phyloP scores from a whole-genome alignment of 305 asterid species.

The Withania somnifera region DNA sequence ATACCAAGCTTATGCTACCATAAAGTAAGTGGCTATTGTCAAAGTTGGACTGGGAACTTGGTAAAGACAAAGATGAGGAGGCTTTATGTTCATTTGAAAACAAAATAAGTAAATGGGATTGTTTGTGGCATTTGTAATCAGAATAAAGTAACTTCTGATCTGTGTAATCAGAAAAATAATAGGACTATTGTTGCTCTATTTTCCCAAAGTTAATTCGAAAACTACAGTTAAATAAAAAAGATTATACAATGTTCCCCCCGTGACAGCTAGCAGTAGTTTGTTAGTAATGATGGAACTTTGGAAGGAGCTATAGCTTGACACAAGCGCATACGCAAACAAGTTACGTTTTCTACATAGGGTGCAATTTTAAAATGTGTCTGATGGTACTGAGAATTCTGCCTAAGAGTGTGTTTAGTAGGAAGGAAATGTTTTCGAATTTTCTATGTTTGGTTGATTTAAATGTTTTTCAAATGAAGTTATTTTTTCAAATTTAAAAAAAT shows the following conservation, averaged over 20 bases:
- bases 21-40: neutral
- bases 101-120: neutral
- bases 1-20: neutral
- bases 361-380: neutral
- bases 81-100: neutral
- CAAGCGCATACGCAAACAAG: too few species aligned
- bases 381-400: neutral
- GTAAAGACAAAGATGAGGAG: neutral
- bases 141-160: neutral
- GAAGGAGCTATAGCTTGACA: neutral
- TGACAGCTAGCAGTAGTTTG: too few species aligned
- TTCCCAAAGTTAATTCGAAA: too few species aligned
- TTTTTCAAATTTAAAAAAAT: too few species aligned
- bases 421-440: too few species aligned
- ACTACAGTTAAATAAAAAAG: neutral
- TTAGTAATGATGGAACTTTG: neutral
- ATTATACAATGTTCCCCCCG: neutral
- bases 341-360: neutral
- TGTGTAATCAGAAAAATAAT: neutral
- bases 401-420: too few species aligned
- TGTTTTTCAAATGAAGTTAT: too few species aligned
- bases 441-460: too few species aligned
- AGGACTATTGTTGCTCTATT: neutral
- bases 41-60: neutral
- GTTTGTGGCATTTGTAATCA: neutral